Conservation (phyloP, 352 stramenopile genomes). For the Saprolegnia diclina region DNA sequence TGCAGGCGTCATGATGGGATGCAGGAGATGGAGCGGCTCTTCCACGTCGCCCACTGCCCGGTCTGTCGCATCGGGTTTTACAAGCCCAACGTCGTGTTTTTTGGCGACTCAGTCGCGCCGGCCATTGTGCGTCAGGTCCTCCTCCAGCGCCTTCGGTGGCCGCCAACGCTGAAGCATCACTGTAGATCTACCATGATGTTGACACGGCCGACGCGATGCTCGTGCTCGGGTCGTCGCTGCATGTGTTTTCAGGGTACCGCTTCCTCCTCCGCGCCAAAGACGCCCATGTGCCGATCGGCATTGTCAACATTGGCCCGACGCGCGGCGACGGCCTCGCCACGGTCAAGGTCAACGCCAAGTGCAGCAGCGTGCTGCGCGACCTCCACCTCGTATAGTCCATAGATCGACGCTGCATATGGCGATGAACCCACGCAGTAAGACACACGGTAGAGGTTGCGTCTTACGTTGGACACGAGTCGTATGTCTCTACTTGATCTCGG, state of each 20-base stretch:
- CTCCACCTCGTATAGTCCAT: conserved; percentile 2
- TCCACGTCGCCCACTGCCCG: conserved; percentile 8
- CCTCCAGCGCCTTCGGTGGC: conserved; percentile 27
- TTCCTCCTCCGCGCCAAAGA: conserved; percentile 76
- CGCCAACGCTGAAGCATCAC: neutral
- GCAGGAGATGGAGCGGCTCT: conserved; percentile 19
- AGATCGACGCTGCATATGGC: too few species aligned
- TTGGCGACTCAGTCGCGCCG: conserved; percentile 92
- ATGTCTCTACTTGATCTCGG: conserved; percentile 24
- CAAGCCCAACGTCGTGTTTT: conserved; percentile 94
- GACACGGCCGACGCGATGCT: conserved; percentile 83
- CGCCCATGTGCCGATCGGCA: conserved; percentile 61
- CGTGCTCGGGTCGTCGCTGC: conserved; percentile 90
- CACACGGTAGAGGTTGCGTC: neutral
- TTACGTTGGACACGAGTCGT: neutral
- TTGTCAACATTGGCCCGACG: conserved; percentile 86
- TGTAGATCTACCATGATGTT: conserved; percentile 40
- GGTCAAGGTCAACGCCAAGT: conserved; percentile 62
- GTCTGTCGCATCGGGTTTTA: conserved; percentile 35
- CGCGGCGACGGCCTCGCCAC: conserved; percentile 75
- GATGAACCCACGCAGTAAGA: too few species aligned
- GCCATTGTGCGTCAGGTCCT: conserved; percentile 53
- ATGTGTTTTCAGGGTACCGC: conserved; percentile 93
- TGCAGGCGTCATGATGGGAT: neutral
- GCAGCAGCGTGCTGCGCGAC: conserved; percentile 28